phyloP scores from a whole-genome alignment of 2,329 filamentous ascomycete species.

The Aspergillus sp. region DNA sequence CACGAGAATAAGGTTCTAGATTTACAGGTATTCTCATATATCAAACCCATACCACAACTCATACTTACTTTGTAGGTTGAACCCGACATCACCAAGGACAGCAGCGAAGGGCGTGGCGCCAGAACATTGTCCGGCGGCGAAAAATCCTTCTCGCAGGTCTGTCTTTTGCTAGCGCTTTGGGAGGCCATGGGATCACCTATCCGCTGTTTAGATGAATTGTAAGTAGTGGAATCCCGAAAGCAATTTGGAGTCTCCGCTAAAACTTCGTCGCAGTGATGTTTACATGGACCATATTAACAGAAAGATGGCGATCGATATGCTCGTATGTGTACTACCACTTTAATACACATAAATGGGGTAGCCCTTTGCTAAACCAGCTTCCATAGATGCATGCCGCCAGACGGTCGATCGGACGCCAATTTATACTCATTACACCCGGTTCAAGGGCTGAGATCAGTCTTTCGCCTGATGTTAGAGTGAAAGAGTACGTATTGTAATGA shows the following conservation, averaged over 20 bases:
- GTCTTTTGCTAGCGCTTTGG: constrained; percentile 88
- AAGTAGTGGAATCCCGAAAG: constrained; percentile 24
- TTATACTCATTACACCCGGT: constrained; percentile 94
- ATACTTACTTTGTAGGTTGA: constrained; percentile 51
- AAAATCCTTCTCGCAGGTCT: constrained; percentile 97
- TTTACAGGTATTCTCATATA: constrained; percentile 59
- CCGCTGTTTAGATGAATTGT: constrained; percentile 92
- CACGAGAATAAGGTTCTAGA: constrained; percentile 73
- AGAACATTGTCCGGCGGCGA: constrained; percentile 94
- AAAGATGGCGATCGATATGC: constrained; percentile 88
- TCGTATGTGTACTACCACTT: constrained; percentile 56
- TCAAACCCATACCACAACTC: not conserved
- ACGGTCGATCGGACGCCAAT: constrained; percentile 84
- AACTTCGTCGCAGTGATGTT: constrained; percentile 63
- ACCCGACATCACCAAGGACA: constrained; percentile 67
- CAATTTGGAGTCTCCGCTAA: not conserved
- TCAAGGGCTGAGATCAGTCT: constrained; percentile 60
- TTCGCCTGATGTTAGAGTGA: constrained; percentile 46
- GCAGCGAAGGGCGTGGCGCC: constrained; percentile 72
- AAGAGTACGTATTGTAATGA: constrained; percentile 36
- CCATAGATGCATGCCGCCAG: constrained; percentile 76
- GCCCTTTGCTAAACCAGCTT: constrained; percentile 3
- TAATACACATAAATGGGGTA: not conserved
- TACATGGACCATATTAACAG: constrained; percentile 99
- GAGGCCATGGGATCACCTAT: constrained; percentile 97